These are phyloP conservation scores for Biscutella laevigata DNA, from an alignment of 441 rosid species.

Conservation along the genomic window DNA sequence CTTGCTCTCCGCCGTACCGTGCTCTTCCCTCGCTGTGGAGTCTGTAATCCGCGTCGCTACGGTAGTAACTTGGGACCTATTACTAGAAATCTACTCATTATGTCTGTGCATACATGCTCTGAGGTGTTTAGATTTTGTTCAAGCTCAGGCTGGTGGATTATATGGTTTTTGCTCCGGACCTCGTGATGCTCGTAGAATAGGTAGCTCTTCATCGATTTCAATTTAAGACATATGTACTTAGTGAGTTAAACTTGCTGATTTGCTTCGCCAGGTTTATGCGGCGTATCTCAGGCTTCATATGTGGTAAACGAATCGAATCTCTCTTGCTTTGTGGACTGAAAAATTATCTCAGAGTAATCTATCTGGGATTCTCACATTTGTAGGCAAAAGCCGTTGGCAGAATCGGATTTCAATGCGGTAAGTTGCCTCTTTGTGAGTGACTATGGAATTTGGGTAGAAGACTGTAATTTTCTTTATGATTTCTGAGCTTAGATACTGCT, in stretches of 20 bases:
- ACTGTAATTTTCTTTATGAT: neutral
- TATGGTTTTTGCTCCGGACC: conserved; percentile 67
- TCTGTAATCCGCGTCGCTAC: conserved; percentile 58
- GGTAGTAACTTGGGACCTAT: conserved; percentile 22
- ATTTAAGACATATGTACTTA: neutral
- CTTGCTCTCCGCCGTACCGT: conserved; percentile 41
- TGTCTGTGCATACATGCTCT: neutral
- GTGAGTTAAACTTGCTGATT: neutral
- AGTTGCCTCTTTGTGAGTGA: conserved; percentile 11
- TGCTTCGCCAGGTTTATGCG: conserved; percentile 47
- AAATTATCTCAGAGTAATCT: neutral
- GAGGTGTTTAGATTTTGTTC: neutral
- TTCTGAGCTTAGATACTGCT: neutral
- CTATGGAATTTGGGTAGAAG: neutral
- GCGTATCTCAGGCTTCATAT: conserved; percentile 45
- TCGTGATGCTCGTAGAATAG: conserved; percentile 47
- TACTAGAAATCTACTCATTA: too few species aligned
- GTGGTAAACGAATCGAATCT: conserved; percentile 48
- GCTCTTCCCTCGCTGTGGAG: conserved; percentile 67
- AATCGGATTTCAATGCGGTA: conserved; percentile 62
- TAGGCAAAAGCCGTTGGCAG: conserved; percentile 60
- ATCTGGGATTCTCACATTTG: conserved; percentile 9
- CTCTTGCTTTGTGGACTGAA: neutral
- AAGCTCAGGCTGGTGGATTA: conserved; percentile 58
- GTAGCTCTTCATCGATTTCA: conserved; percentile 18